Evolutionary conservation across 495 filamentous ascomycete species (phyloP), one percentile per base, ranked within the genome.

Genomic region (Melanomma pulvis-pyrius): DNA sequence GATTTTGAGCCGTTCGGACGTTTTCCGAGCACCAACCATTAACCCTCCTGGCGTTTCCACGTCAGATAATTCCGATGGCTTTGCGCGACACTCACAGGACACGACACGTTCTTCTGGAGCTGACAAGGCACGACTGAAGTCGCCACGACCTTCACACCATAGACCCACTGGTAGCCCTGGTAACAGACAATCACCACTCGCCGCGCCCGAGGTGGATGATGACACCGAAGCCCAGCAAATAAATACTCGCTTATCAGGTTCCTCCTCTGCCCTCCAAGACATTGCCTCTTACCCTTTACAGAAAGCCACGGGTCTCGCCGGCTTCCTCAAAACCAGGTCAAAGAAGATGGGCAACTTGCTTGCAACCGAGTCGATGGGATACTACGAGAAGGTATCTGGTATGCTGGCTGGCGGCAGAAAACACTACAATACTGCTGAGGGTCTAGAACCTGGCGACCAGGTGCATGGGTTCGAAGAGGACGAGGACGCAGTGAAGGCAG

Each of bases 331-430:
- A 71, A 87, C 82, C 59, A 86, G 88, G 17, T 88, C 86, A 26
- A 90, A 88, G 60, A 85, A 87, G 41, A 92, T 98, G 88, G 93
- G 92, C 63, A 91, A 79, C 61, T 81, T 97, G 26, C 74, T 98
- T 24, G 92, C 96, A 30, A 91, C 89, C 1, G 92, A 97, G 73
- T 96, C 94, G 1, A 98, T 97, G 91, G 92, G 92, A 19, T 98
- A 98, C 74, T 87, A 97, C 29, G 93, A 96, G 70, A 97, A 97
- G 73, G 93, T 98, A 0, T 97, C 93, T 3, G 94, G 92, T 39
- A 98, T 98, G 91, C 96, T 94, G 90, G 88, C 91, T 60, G 94
- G 94, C 30, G 91, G 91, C 19, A 88, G 88, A 73, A 90, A 87
- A 71, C 94, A 98, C 75, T 98, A 97, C 69, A 84, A 88, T 21